Percentiles rank a stretch among this genome's conserved stretches.
Evolutionary conservation across 352 stramenopile species (phyloP).

Genomic region (Halophytophthora batemanensis): DNA sequence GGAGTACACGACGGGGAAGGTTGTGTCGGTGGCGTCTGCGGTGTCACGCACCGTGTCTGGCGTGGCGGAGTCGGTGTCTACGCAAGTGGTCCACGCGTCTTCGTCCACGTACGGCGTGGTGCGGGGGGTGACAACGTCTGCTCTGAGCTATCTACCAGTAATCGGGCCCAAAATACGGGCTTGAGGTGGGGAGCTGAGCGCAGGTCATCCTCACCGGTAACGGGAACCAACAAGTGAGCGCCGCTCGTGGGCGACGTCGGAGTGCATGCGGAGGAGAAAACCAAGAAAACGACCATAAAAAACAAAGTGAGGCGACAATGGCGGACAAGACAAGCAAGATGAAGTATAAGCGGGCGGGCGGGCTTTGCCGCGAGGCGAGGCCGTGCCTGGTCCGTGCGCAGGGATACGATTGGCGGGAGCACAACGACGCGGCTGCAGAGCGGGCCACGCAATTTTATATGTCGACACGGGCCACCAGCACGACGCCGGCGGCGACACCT

Average conservation of each 20-base stretch:
- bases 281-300: conserved; percentile 19
- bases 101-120: conserved; percentile 62
- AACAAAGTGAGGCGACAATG: conserved; percentile 21
- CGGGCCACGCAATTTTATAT: conserved; percentile 26
- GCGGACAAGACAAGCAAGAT: conserved; percentile 7
- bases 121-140: conserved; percentile 45
- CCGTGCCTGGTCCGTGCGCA: conserved; percentile 20
- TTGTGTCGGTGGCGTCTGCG: conserved; percentile 28
- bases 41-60: conserved; percentile 43
- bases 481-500: conserved; percentile 18
- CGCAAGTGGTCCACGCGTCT: conserved; percentile 60
- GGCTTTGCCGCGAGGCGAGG: conserved; percentile 2
- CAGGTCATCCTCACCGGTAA: conserved; percentile 40
- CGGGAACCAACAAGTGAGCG: conserved; percentile 24
- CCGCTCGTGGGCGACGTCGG: conserved; percentile 7
- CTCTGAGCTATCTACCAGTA: conserved; percentile 57
- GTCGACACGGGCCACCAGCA: conserved; percentile 32
- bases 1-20: conserved; percentile 55
- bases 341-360: conserved; percentile 21
- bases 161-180: conserved; percentile 61
- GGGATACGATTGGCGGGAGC: conserved; percentile 9
- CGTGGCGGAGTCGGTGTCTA: conserved; percentile 65
- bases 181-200: conserved; percentile 41
- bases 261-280: conserved; percentile 27
- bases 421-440: conserved; percentile 19